Evolutionary conservation across 2,329 filamentous ascomycete genomes (phyloP), one percentile per base, ranked within the genome.

Genomic region (Clonostachys sp.): DNA sequence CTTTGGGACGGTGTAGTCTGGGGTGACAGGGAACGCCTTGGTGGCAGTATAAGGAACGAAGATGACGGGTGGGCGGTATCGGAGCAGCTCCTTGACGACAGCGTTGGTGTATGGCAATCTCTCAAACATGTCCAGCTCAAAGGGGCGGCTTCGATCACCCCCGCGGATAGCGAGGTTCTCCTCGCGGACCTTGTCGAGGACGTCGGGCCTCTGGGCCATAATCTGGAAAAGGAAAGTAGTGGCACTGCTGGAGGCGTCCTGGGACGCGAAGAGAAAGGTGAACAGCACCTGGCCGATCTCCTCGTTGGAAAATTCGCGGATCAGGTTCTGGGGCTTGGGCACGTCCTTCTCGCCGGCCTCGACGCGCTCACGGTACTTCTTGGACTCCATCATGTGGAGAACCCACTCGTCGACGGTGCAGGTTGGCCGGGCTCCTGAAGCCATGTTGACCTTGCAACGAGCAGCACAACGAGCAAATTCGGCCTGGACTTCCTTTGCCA

Each of bases 331-430:
- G 0, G 75, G 75, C 50, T 71, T 75, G 56, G 73, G 70, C 0
- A 56, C 56, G 14, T 61, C 48, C 0, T 42, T 50, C 5, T 68
- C 62, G 24, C 86, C 87, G 44, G 80, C 77, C 3, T 79, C 85
- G 34, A 88, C 60, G 48, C 76, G 77, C 52, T 85, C 76, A 38
- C 77, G 75, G 65, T 90, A 90, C 41, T 67, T 70, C 53, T 86
- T 78, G 0, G 84, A 89, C 48, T 87, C 83, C 58, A 86, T 78
- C 82, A 91, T 90, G 50, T 80, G 74, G 56, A 81, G 75, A 46
- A 91, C 75, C 88, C 88, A 91, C 38, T 82, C 82, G 61, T 91
- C 87, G 61, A 91, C 81, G 56, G 89, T 89, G 62, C 87, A 91
- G 24, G 78, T 80, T 14, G 87, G 74, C 54, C 81, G 68, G 35